Evolutionary conservation across 371 early-diverging fungal species (phyloP), one percentile per base, ranked within the genome.

Genomic region (Mortierella sp.): DNA sequence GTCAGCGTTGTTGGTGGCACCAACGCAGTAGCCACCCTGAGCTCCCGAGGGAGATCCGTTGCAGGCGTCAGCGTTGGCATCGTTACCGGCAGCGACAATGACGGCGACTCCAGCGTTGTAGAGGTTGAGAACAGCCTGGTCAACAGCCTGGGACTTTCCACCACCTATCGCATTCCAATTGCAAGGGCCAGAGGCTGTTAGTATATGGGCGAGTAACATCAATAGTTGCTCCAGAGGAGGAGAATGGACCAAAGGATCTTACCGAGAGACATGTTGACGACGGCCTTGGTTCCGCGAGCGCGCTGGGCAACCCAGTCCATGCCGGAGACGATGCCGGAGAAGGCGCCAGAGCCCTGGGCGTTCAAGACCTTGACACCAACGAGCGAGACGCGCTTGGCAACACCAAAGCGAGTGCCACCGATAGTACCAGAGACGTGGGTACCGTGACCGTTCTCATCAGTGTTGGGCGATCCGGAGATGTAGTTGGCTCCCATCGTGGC

Each of bases 81-180:
- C 83, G 69, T 92, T 91, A 19, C 93, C 94, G 41, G 94, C 94
- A 57, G 94, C 94, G 52, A 87, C 92, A 45, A 88, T 72, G 29
- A 93, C 67, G 21, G 85, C 82, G 25, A 89, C 56, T 54, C 86
- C 86, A 27, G 73, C 71, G 12, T 81, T 60, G 41, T 77, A 81
- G 45, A 83, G 83, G 44, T 79, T 78, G 61, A 69, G 71, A 22
- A 85, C 65, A 21, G 85, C 85, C 9, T 67, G 58, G 47, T 81
- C 78, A 19, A 86, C 45, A 2, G 81, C 71, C 31, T 67, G 67
- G n/a, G 82, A 82, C 52, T 63, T 73, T 9, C 82, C 81, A 28
- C 87, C 88, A 56, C 84, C 85, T 87, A 83, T 48, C 44, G 16
- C 16, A 43, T 14, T 43, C 39, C 39, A 39, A 39, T 14, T 10